phyloP scores from a whole-genome alignment of 768 basidiomycete species.

The Panaeolus papilionaceus region DNA sequence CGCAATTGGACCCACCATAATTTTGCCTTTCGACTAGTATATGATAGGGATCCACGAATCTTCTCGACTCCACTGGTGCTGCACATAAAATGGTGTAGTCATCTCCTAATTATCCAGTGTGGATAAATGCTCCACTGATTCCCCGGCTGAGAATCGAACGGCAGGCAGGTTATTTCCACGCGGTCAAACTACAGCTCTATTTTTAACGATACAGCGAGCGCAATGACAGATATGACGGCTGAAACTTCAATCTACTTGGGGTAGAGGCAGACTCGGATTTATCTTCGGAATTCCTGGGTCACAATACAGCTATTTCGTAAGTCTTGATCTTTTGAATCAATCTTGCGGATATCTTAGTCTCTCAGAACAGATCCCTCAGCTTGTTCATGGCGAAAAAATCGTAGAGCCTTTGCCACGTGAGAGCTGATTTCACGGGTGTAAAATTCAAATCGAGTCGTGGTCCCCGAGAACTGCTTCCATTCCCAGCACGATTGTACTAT shows the following conservation, averaged over 20 bases:
- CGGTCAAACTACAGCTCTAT: not conserved
- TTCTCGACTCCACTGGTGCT: not conserved
- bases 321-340: not conserved
- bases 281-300: not conserved
- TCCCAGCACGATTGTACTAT: not conserved
- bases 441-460: not conserved
- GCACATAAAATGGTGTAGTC: not conserved
- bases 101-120: not conserved
- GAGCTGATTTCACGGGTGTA: not conserved
- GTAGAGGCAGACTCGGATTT: conserved; percentile 1
- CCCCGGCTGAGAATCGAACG: not conserved
- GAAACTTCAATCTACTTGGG: conserved; percentile 2
- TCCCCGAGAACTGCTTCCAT: conserved; percentile 18
- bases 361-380: no score
- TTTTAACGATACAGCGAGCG: not conserved
- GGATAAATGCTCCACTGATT: not conserved
- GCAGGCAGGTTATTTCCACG: not conserved
- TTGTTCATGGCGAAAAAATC: not conserved
- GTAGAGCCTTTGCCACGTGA: not conserved
- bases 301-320: not conserved
- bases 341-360: not conserved
- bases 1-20: not conserved
- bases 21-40: no score
- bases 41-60: not conserved
- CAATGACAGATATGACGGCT: not conserved